These are phyloP conservation scores for Takashimella koratensis DNA, from an alignment of 1,284 basidiomycete species.

Conservation along the genomic window DNA sequence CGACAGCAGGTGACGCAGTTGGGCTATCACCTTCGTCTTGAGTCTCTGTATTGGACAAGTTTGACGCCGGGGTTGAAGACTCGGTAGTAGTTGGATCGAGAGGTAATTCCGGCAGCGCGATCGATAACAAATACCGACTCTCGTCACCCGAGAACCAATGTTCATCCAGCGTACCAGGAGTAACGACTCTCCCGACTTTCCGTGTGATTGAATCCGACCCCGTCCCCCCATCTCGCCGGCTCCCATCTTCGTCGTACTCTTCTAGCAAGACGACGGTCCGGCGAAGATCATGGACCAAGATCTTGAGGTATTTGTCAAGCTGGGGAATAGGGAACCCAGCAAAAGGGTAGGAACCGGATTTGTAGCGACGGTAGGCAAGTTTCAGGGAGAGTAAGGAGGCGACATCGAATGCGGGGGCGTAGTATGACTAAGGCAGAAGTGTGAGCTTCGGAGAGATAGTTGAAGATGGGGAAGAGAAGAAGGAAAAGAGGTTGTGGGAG, in stretches of 20 bases:
- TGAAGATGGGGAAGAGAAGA: not conserved
- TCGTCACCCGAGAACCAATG: conserved; percentile 76
- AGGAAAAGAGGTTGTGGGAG: too few species aligned
- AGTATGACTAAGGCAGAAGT: conserved; percentile 78
- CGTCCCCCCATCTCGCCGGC: conserved; percentile 48
- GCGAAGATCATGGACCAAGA: conserved; percentile 73
- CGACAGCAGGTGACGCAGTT: conserved; percentile 1
- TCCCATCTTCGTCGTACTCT: conserved; percentile 58
- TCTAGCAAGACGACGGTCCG: conserved; percentile 88
- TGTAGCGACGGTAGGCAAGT: conserved; percentile 42
- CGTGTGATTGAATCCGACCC: conserved; percentile 53
- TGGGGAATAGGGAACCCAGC: conserved; percentile 83
- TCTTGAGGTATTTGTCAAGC: conserved; percentile 78
- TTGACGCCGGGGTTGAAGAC: conserved; percentile 1
- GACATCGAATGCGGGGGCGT: conserved; percentile 79
- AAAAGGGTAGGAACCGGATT: conserved; percentile 61
- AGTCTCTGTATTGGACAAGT: not conserved
- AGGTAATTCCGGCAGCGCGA: conserved; percentile 47
- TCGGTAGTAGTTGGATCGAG: too few species aligned
- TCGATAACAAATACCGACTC: conserved; percentile 81
- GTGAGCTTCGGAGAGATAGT: not conserved
- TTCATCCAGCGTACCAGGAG: conserved; percentile 89
- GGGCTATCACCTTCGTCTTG: conserved; percentile 1
- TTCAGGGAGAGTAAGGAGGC: conserved; percentile 60
- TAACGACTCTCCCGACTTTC: conserved; percentile 77